phyloP scores from a whole-genome alignment of 164 flowering plant species.

The Magnolia sinica region DNA sequence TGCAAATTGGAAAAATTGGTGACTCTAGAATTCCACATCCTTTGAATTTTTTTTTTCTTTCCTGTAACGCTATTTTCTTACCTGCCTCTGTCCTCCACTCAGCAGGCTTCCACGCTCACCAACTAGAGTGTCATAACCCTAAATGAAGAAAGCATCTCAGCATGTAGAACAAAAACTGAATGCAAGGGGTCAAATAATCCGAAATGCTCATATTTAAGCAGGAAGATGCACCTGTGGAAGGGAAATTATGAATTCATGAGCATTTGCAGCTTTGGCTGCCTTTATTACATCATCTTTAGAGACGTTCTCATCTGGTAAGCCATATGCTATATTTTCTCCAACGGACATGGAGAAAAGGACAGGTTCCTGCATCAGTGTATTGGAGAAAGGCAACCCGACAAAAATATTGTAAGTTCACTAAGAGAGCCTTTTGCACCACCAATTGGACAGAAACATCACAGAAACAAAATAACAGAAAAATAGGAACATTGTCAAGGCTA shows the following conservation, averaged over 20 bases:
- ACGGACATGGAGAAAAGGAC: constrained; percentile 90
- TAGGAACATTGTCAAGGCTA: neutral
- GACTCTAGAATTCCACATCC: neutral
- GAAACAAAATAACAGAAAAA: neutral
- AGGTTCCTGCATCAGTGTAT: constrained; percentile 63
- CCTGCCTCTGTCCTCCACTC: constrained; percentile 99
- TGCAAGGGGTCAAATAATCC: neutral
- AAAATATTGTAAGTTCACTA: neutral
- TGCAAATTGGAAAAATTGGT: constrained; percentile 30
- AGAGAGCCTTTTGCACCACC: neutral
- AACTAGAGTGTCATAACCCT: constrained; percentile 94
- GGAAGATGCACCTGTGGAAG: constrained; percentile 72
- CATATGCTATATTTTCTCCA: constrained; percentile 98
- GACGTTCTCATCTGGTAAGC: constrained; percentile 79
- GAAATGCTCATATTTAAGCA: neutral
- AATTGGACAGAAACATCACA: neutral
- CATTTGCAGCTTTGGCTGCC: constrained; percentile 98
- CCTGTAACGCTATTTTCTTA: constrained; percentile 17
- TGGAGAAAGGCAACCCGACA: neutral
- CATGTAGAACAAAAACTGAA: neutral
- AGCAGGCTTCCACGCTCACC: constrained; percentile 95
- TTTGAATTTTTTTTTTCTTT: neutral
- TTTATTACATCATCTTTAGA: constrained; percentile 85
- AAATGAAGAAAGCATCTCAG: constrained; percentile 11
- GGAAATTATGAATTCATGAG: constrained; percentile 92